phyloP scores from a whole-genome alignment of 2,329 filamentous ascomycete species.

The Aurifilum marmelostoma region DNA sequence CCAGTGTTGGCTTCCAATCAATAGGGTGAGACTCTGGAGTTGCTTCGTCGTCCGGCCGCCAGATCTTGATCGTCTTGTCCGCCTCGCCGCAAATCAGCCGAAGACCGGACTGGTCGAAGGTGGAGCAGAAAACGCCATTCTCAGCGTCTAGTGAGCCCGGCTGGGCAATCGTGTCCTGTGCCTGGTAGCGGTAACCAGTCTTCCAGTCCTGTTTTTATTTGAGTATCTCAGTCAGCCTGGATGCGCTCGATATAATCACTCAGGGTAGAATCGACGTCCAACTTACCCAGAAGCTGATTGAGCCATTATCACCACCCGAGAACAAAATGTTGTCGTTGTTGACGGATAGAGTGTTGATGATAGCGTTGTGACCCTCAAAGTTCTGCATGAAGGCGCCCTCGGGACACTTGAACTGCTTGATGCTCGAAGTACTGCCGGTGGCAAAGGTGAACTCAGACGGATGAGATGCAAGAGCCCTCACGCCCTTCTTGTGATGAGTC shows the following conservation, averaged over 20 bases:
- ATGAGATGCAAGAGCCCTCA: conserved; percentile 81
- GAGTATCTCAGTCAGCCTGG: conserved; percentile 11
- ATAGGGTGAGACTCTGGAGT: conserved; percentile 90
- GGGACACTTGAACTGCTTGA: conserved; percentile 99
- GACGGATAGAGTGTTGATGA: conserved; percentile 91
- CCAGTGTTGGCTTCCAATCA: conserved; percentile 85
- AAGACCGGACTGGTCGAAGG: conserved; percentile 86
- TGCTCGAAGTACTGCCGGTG: conserved; percentile 85
- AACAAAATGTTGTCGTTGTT: conserved; percentile 97
- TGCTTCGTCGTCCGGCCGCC: conserved; percentile 90
- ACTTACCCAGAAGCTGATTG: conserved; percentile 82
- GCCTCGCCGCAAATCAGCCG: conserved; percentile 92
- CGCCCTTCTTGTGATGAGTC: conserved; percentile 98
- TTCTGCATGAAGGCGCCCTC: conserved; percentile 99
- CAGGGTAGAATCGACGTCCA: background rate
- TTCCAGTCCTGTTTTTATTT: conserved; percentile 73
- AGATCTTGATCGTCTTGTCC: conserved; percentile 98
- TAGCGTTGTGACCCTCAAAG: conserved; percentile 93
- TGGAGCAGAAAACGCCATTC: conserved; percentile 91
- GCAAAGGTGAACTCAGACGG: conserved; percentile 97
- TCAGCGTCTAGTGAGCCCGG: conserved; percentile 94
- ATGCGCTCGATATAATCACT: background rate
- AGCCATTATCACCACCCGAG: conserved; percentile 93
- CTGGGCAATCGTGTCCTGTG: conserved; percentile 87
- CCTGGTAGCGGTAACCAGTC: conserved; percentile 88